Evolutionary conservation across 177 flowering plant species (phyloP).

Genomic region (Telopea speciosissima): DNA sequence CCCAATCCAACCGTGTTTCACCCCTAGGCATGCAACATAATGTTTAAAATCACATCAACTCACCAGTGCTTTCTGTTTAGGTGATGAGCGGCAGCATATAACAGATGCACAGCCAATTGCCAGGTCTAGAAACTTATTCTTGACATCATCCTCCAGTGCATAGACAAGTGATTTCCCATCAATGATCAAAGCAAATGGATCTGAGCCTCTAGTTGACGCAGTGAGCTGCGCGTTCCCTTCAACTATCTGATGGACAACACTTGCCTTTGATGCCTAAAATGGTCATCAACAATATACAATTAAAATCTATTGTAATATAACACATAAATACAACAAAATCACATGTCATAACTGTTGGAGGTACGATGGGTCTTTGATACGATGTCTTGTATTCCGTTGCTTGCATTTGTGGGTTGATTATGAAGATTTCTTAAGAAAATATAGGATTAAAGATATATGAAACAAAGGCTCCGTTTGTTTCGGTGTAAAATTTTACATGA

Average conservation of each 20-base stretch:
- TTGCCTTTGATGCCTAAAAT: slow-evolving; percentile 65
- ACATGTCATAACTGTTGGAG: too few species aligned
- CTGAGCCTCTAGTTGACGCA: slow-evolving; percentile 38
- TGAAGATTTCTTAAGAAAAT: too few species aligned
- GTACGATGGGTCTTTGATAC: too few species aligned
- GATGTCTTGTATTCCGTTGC: too few species aligned
- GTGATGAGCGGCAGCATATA: slow-evolving; percentile 97
- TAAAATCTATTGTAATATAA: too few species aligned
- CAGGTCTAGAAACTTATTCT: slow-evolving; percentile 57
- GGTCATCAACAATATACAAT: slow-evolving; percentile 3
- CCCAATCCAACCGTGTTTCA: too few species aligned
- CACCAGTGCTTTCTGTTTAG: slow-evolving; percentile 96
- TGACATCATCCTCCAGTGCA: slow-evolving; percentile 72
- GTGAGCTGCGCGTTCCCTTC: slow-evolving; percentile 40
- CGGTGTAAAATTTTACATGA: too few species aligned
- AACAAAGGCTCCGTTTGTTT: too few species aligned
- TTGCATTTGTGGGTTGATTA: too few species aligned
- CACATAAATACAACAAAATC: too few species aligned
- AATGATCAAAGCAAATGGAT: slow-evolving; percentile 81
- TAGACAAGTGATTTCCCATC: slow-evolving; percentile 91
- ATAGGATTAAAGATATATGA: too few species aligned
- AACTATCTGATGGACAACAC: slow-evolving; percentile 51
- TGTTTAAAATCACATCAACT: slow-evolving; percentile 13
- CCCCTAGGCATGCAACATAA: background rate
- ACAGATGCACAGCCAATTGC: slow-evolving; percentile 85